Conservation (phyloP, 2,329 filamentous ascomycete species). For the Colletotrichum zoysiae region DNA sequence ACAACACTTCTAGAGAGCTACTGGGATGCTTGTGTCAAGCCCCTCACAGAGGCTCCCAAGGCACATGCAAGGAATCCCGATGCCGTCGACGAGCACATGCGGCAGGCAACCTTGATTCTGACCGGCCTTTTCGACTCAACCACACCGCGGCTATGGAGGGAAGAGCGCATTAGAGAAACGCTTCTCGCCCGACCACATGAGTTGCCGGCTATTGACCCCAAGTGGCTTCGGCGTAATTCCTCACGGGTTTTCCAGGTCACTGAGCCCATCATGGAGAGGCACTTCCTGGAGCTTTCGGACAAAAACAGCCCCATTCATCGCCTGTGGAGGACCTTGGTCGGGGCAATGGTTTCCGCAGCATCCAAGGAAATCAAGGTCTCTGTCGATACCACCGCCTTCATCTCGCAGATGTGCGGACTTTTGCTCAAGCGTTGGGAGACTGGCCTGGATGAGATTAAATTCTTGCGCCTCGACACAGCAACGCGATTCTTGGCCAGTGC, state of each 20-base stretch:
- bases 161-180: slow-evolving; percentile 75
- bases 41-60: slow-evolving; percentile 60
- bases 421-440: slow-evolving; percentile 77
- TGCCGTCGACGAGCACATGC: slow-evolving; percentile 63
- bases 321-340: slow-evolving; percentile 73
- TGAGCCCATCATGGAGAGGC: slow-evolving; percentile 69
- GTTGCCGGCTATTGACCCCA: slow-evolving; percentile 84
- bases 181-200: slow-evolving; percentile 75
- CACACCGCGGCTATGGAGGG: slow-evolving; percentile 75
- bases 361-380: slow-evolving; percentile 92
- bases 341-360: slow-evolving; percentile 74
- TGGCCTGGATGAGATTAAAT: slow-evolving; percentile 66
- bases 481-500: slow-evolving; percentile 68
- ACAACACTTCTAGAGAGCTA: slow-evolving; percentile 76
- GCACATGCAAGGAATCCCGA: slow-evolving; percentile 51
- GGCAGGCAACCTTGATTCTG: slow-evolving; percentile 76
- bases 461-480: slow-evolving; percentile 60
- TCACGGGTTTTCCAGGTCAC: slow-evolving; percentile 73
- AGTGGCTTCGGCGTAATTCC: slow-evolving; percentile 85
- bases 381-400: slow-evolving; percentile 82
- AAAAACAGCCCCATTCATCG: slow-evolving; percentile 65
- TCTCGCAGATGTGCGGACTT: slow-evolving; percentile 78
- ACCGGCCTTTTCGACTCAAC: slow-evolving; percentile 75
- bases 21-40: slow-evolving; percentile 81
- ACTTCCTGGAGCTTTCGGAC: slow-evolving; percentile 72